Conservation (phyloP, 225 moss, liverwort and hornwort species). For the Rhytidiadelphus loreus region DNA sequence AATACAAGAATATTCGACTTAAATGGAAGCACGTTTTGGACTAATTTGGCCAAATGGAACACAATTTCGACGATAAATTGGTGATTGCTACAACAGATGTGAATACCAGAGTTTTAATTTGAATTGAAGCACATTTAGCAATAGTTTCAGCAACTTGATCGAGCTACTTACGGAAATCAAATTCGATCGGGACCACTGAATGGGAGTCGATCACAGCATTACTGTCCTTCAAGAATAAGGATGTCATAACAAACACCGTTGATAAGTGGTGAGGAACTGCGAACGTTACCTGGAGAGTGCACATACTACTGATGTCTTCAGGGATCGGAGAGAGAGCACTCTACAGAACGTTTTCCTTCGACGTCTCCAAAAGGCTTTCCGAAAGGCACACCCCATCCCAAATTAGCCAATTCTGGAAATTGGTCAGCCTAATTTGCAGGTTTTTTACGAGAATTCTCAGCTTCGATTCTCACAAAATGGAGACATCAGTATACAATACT, state of each 20-base stretch:
- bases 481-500: neutral
- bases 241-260: neutral
- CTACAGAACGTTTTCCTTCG: neutral
- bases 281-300: neutral
- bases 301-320: neutral
- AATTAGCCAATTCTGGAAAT: neutral
- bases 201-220: neutral
- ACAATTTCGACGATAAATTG: too few relatives aligned
- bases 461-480: neutral
- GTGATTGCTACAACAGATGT: too few relatives aligned
- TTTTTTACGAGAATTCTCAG: neutral
- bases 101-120: neutral
- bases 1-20: neutral
- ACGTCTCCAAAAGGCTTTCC: slow-evolving; percentile 1
- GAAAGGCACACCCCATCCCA: neutral
- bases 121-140: neutral
- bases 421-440: neutral
- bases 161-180: neutral
- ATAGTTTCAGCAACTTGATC: neutral
- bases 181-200: neutral
- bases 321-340: neutral
- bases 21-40: neutral
- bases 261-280: neutral
- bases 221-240: neutral
- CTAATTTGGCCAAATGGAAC: too few relatives aligned